Evolutionary conservation across 108 stramenopile species (phyloP), one percentile per base, ranked within the genome.

Genomic region (Cyclotella sp.): DNA sequence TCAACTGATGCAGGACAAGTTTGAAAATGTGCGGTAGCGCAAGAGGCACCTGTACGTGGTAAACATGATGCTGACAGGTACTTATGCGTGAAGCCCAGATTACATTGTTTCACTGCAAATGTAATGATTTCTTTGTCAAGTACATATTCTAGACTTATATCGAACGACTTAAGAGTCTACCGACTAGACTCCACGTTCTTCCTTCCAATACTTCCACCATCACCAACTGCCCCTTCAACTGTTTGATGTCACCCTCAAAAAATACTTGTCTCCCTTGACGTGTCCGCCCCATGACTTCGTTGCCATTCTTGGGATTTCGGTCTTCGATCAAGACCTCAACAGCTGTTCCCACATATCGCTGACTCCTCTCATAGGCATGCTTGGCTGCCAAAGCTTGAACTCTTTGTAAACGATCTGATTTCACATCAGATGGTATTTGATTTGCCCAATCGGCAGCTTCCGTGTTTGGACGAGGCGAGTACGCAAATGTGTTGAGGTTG

Each of bases 271-370:
- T 82, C 24, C 93, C 93, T 71, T 89, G 87, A 27, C 97, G 80
- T 61, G 89, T 97, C 54, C 96, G 77, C 29, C 97, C 97, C 82
- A 92, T 93, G 19, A 97, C 94, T 76, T 97, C 93, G 26, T 81
- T 46, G 13, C 90, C 69, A 68, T 91, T 88, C 46, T 94, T 93
- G 16, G 91, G 88, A 72, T 97, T 95, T 13, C 83, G 70, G 59
- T 91, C 94, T 53, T 97, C 97, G n/a, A 97, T 96, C 60, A 97
- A 73, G 9, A 97, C 94, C 76, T 92, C 90, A 40, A 89, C 84
- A 9, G 79, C 79, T 47, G 84, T 76, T 1, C 94, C 96, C 60
- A 97, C 47, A 80, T 96, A 97, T 63, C 96, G 81, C 39, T 89
- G 70, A 72, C 91, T 93, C 28, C 97, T 83, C 68, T 96, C 94